These are phyloP conservation scores for Tulasnella sp. DNA, from an alignment of 768 basidiomycete genomes.

Conservation along the genomic window DNA sequence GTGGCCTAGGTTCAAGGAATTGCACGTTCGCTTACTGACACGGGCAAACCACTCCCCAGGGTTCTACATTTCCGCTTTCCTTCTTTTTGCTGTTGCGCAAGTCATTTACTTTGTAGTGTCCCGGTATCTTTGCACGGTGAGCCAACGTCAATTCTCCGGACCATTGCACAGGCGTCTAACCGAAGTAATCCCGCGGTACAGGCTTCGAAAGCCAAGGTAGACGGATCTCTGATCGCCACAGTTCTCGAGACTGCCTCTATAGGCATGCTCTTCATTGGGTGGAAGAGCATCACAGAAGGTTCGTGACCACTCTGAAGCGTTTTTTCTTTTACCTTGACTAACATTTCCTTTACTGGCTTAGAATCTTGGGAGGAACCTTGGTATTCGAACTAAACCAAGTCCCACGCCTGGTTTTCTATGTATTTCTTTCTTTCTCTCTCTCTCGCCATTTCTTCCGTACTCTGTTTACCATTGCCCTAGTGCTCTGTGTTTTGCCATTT, in stretches of 20 bases:
- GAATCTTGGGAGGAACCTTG: slow-evolving; percentile 42
- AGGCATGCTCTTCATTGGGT: slow-evolving; percentile 70
- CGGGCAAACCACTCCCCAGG: slow-evolving; percentile 42
- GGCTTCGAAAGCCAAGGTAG: slow-evolving; percentile 63
- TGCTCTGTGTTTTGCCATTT: not conserved
- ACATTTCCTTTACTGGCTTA: slow-evolving; percentile 35
- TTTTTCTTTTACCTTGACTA: not conserved
- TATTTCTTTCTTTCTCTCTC: slow-evolving; percentile 7
- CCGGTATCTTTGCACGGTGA: slow-evolving; percentile 65
- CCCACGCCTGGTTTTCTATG: not conserved
- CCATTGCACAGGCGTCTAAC: not conserved
- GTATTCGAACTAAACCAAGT: slow-evolving; percentile 12
- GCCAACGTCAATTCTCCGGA: slow-evolving; percentile 37
- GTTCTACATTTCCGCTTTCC: slow-evolving; percentile 73
- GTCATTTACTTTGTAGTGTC: slow-evolving; percentile 81
- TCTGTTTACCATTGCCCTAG: slow-evolving; percentile 21
- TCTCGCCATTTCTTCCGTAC: not conserved
- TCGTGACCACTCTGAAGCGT: slow-evolving; percentile 37
- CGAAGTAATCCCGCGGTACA: slow-evolving; percentile 4
- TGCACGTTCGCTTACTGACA: not conserved
- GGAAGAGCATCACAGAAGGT: slow-evolving; percentile 91
- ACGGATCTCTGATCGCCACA: slow-evolving; percentile 87
- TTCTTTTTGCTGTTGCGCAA: slow-evolving; percentile 79
- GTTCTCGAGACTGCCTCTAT: slow-evolving; percentile 78
- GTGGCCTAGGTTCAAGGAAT: slow-evolving; percentile 36